Conservation (phyloP, 495 filamentous ascomycete species). For the Penicillium samsonianum region DNA sequence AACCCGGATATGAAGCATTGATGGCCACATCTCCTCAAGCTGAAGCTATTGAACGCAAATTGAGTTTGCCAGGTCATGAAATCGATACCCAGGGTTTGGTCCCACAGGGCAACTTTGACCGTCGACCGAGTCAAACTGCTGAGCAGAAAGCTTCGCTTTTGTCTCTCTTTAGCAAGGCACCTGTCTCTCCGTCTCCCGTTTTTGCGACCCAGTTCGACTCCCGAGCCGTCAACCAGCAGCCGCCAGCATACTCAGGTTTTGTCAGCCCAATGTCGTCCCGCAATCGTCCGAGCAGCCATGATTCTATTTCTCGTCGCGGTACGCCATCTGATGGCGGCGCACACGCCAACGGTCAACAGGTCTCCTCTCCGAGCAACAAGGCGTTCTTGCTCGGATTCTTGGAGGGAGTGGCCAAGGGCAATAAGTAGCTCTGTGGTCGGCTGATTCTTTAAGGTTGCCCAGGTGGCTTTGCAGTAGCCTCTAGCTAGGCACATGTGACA, state of each 20-base stretch:
- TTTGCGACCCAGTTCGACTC: constrained; percentile 28
- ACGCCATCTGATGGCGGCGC: constrained; percentile 46
- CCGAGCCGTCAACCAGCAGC: constrained; percentile 21
- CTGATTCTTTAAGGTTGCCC: neutral
- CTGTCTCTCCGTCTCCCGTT: constrained; percentile 28
- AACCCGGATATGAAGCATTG: constrained; percentile 30
- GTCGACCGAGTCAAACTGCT: constrained; percentile 48
- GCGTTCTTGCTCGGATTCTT: constrained; percentile 80
- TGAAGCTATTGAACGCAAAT: constrained; percentile 17
- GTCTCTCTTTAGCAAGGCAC: constrained; percentile 68
- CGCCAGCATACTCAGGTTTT: constrained; percentile 32
- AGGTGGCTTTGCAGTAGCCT: neutral
- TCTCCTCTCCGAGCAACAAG: constrained; percentile 70
- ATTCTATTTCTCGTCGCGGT: constrained; percentile 43
- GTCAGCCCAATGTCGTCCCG: constrained; percentile 52
- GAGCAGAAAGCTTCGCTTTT: constrained; percentile 70
- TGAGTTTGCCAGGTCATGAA: constrained; percentile 15
- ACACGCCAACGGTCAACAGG: constrained; percentile 39
- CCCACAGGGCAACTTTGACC: constrained; percentile 31
- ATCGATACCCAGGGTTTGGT: constrained; percentile 9
- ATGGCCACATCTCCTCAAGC: constrained; percentile 14
- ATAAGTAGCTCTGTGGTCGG: constrained; percentile 26
- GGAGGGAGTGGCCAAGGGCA: constrained; percentile 56
- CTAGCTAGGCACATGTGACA: neutral
- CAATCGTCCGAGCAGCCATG: constrained; percentile 36